These are phyloP conservation scores for Inonotus hispidus DNA, from an alignment of 1,284 basidiomycete species.

Conservation along the genomic window DNA sequence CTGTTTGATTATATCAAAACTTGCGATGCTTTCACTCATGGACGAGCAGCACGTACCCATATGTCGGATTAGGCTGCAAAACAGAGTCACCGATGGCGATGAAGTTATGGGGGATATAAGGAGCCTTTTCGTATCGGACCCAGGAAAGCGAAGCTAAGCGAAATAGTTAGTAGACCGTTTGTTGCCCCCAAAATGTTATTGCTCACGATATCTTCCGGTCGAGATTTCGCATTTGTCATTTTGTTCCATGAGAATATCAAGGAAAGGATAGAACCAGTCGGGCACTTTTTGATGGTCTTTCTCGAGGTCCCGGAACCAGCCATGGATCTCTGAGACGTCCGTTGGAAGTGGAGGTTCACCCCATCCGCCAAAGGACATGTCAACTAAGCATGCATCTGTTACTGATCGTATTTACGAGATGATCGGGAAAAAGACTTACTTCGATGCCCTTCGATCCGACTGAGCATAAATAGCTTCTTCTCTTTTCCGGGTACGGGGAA, in stretches of 20 bases:
- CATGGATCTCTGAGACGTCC: constrained; percentile 8
- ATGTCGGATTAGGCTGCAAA: constrained; percentile 17
- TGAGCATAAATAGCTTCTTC: constrained; percentile 6
- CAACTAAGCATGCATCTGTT: background rate
- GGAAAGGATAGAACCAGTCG: background rate
- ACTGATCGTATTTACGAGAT: background rate
- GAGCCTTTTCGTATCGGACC: constrained; percentile 14
- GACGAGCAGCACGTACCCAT: constrained; percentile 12
- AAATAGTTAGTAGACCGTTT: background rate
- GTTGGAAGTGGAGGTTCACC: constrained; percentile 1
- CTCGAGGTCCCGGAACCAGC: background rate
- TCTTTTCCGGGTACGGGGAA: constrained; percentile 13
- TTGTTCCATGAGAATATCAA: constrained; percentile 3
- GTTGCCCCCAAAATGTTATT: background rate
- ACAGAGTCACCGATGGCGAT: constrained; percentile 18
- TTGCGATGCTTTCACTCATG: background rate
- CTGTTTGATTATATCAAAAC: background rate
- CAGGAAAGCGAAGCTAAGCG: constrained; percentile 5
- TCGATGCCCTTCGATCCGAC: constrained; percentile 14
- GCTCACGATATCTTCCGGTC: constrained; percentile 5
- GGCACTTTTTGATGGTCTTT: constrained; percentile 1
- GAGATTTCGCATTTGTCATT: constrained; percentile 1
- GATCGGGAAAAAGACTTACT: constrained; percentile 7
- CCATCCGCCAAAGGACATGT: constrained; percentile 1
- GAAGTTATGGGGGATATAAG: constrained; percentile 17